A percentile compares a stretch with the other conserved stretches of the same genome.
Evolutionary conservation across 164 flowering plant genomes (phyloP).

Genomic region (Berberis vulgaris): DNA sequence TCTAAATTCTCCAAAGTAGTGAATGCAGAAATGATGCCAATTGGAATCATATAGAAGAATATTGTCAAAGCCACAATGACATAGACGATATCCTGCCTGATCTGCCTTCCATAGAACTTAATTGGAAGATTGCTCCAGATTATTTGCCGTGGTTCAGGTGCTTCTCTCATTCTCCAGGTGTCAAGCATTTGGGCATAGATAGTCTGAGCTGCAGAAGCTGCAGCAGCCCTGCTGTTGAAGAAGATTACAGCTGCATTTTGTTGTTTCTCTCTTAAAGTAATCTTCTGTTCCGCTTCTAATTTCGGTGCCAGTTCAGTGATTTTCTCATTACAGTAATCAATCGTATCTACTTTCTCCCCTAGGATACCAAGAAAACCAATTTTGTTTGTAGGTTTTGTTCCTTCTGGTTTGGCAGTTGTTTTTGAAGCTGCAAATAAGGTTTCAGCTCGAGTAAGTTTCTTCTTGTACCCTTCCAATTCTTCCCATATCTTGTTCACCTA

Average conservation of each 20-base stretch:
- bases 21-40: constrained; percentile 67
- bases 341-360: constrained; percentile 69
- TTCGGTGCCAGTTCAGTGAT: constrained; percentile 54
- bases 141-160: constrained; percentile 77
- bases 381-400: constrained; percentile 52
- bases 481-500: constrained; percentile 64
- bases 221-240: constrained; percentile 57
- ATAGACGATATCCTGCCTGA: constrained; percentile 60
- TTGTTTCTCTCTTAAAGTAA: constrained; percentile 65
- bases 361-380: constrained; percentile 70
- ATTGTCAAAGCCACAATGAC: constrained; percentile 55
- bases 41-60: constrained; percentile 83
- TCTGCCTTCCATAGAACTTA: constrained; percentile 45
- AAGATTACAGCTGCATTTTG: constrained; percentile 59
- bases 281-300: constrained; percentile 70
- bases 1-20: constrained; percentile 66
- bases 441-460: constrained; percentile 83
- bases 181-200: constrained; percentile 61
- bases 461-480: constrained; percentile 63
- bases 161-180: constrained; percentile 67
- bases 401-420: constrained; percentile 40
- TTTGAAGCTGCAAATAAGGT: constrained; percentile 51
- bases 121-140: constrained; percentile 65
- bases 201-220: constrained; percentile 70
- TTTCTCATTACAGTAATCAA: constrained; percentile 62